Percentiles rank a stretch among this genome's conserved stretches.
Conservation (phyloP, 2,329 filamentous ascomycete genomes). For the Phoma sp. region DNA sequence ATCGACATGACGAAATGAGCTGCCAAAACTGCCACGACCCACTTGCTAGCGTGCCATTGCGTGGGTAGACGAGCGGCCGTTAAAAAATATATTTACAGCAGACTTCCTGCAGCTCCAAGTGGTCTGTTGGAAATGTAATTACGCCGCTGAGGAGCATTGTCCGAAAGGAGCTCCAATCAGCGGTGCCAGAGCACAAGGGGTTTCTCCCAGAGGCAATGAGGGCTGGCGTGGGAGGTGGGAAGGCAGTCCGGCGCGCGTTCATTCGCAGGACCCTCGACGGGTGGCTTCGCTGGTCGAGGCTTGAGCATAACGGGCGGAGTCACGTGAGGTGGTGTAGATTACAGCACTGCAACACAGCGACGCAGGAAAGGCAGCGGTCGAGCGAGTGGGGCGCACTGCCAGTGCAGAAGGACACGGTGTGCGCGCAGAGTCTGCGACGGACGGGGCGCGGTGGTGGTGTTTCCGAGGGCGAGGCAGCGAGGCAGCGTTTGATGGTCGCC, state of each 20-base stretch:
- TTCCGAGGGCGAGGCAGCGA: neutral
- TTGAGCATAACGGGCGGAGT: conserved; percentile 4
- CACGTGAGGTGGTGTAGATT: conserved; percentile 8
- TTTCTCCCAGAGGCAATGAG: neutral
- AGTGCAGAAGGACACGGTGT: neutral
- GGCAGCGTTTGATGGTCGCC: conserved; percentile 3
- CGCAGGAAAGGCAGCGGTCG: too few species aligned
- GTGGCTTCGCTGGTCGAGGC: conserved; percentile 2
- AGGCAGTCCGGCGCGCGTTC: conserved; percentile 7
- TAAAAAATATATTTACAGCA: conserved; percentile 3
- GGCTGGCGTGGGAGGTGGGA: conserved; percentile 1
- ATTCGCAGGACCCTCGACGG: conserved; percentile 10
- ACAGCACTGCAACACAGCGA: too few species aligned
- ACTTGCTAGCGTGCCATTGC: conserved; percentile 18
- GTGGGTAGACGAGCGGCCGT: conserved; percentile 8
- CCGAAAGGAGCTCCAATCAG: conserved; percentile 2
- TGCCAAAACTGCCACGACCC: conserved; percentile 18
- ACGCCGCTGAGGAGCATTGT: neutral
- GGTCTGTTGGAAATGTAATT: conserved; percentile 1
- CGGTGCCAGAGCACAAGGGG: neutral
- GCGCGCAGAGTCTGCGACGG: neutral
- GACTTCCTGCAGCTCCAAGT: neutral
- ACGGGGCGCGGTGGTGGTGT: conserved; percentile 5
- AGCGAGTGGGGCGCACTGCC: neutral
- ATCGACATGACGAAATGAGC: conserved; percentile 24